phyloP scores from a whole-genome alignment of 2,329 filamentous ascomycete genomes.

The Ophiostoma himal-ulmi region DNA sequence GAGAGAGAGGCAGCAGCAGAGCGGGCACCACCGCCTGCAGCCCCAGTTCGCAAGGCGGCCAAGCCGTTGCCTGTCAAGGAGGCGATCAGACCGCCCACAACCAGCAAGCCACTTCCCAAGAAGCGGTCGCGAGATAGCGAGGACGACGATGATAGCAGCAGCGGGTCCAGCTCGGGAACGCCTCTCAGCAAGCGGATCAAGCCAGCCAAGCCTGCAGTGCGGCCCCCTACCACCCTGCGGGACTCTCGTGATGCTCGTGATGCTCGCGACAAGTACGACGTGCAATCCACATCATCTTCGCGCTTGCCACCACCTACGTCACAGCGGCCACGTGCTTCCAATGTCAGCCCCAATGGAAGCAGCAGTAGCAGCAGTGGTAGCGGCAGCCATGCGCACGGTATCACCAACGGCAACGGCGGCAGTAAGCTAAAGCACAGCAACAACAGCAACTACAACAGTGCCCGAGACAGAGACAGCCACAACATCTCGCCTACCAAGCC shows the following conservation, averaged over 20 bases:
- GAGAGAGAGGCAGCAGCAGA: conserved; percentile 17
- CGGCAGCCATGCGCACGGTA: neutral
- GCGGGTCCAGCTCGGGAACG: conserved; percentile 55
- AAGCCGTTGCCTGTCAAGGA: conserved; percentile 24
- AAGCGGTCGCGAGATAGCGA: conserved; percentile 49
- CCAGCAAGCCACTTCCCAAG: conserved; percentile 36
- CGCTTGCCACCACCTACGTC: neutral
- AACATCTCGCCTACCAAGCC: conserved; percentile 56
- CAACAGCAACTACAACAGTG: neutral
- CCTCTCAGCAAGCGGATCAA: conserved; percentile 55
- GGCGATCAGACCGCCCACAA: neutral
- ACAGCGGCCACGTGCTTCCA: conserved; percentile 32
- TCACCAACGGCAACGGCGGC: neutral
- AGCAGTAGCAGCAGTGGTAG: conserved; percentile 20
- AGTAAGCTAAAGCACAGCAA: neutral
- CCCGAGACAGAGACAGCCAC: neutral
- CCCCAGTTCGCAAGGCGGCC: conserved; percentile 23
- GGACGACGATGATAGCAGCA: conserved; percentile 50
- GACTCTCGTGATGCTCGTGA: conserved; percentile 10
- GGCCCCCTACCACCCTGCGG: neutral
- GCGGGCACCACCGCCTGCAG: neutral
- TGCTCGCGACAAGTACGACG: conserved; percentile 3
- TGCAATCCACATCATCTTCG: neutral
- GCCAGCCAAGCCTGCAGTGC: conserved; percentile 31
- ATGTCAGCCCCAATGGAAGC: conserved; percentile 38